phyloP scores from a whole-genome alignment of 148 eudicot species.

The Gaultheria prostrata region DNA sequence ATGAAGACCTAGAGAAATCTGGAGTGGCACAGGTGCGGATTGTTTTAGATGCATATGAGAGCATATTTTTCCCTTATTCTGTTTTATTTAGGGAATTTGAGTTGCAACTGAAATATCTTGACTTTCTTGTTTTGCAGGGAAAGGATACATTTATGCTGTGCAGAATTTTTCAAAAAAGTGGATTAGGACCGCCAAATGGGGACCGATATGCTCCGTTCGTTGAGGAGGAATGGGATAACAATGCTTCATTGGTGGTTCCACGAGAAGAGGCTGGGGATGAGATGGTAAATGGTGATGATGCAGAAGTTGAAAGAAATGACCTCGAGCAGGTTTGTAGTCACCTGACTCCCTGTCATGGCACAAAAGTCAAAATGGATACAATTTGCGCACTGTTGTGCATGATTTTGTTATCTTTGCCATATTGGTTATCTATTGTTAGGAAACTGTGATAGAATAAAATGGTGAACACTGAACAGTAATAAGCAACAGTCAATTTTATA shows the following conservation, averaged over 20 bases:
- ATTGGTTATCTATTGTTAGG: neutral
- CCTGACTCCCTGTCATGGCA: neutral
- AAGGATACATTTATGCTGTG: slow-evolving; percentile 53
- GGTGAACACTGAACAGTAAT: neutral
- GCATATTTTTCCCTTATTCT: neutral
- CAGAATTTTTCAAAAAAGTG: slow-evolving; percentile 44
- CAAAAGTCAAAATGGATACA: neutral
- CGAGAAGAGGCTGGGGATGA: slow-evolving; percentile 65
- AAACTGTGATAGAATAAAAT: neutral
- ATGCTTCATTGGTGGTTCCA: slow-evolving; percentile 42
- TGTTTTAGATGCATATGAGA: slow-evolving; percentile 13
- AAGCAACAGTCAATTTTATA: neutral
- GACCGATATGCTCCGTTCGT: slow-evolving; percentile 43
- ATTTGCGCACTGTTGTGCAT: neutral
- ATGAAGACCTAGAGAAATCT: slow-evolving; percentile 26
- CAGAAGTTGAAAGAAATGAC: slow-evolving; percentile 48
- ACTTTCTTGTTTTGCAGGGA: slow-evolving; percentile 11
- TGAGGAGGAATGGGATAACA: slow-evolving; percentile 45
- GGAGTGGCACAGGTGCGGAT: slow-evolving; percentile 27
- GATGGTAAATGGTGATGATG: slow-evolving; percentile 42
- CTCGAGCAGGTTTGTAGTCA: slow-evolving; percentile 20
- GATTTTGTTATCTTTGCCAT: neutral
- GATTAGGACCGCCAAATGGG: slow-evolving; percentile 38
- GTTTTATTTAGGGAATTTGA: slow-evolving; percentile 11
- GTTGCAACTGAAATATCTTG: neutral